Conservation (phyloP, 2,329 filamentous ascomycete species). For the Periglandula ipomoeae region DNA sequence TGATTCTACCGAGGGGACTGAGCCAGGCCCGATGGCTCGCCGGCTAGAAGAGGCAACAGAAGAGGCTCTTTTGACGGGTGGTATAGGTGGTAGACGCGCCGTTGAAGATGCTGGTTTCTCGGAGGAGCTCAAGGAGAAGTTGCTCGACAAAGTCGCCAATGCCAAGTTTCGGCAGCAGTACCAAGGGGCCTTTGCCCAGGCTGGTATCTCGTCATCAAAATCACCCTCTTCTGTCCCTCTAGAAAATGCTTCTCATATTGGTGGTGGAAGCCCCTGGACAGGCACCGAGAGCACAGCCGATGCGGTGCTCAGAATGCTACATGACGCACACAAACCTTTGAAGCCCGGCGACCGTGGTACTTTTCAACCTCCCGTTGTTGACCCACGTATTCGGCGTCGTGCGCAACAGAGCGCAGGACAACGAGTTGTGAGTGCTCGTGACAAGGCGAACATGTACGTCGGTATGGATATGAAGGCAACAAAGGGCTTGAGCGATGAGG, state of each 20-base stretch:
- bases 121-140: conserved; percentile 49
- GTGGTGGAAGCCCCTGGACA: conserved; percentile 60
- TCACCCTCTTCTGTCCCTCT: conserved; percentile 54
- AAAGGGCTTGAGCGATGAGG: conserved; percentile 54
- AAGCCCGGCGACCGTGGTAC: conserved; percentile 37
- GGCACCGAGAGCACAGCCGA: conserved; percentile 69
- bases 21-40: conserved; percentile 41
- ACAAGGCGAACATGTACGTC: conserved; percentile 45
- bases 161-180: conserved; percentile 45
- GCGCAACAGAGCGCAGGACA: conserved; percentile 32
- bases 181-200: conserved; percentile 37
- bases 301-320: conserved; percentile 72
- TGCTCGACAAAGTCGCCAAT: conserved; percentile 47
- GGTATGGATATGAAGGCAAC: conserved; percentile 36
- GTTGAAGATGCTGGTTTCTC: conserved; percentile 56
- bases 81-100: conserved; percentile 48
- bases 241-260: conserved; percentile 54
- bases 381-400: conserved; percentile 38
- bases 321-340: conserved; percentile 69
- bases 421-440: conserved; percentile 44
- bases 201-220: conserved; percentile 39
- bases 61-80: conserved; percentile 49
- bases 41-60: conserved; percentile 55
- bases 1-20: conserved; percentile 1
- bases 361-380: conserved; percentile 37